Conservation (phyloP, 495 filamentous ascomycete species). For the Cairneyella variabilis region DNA sequence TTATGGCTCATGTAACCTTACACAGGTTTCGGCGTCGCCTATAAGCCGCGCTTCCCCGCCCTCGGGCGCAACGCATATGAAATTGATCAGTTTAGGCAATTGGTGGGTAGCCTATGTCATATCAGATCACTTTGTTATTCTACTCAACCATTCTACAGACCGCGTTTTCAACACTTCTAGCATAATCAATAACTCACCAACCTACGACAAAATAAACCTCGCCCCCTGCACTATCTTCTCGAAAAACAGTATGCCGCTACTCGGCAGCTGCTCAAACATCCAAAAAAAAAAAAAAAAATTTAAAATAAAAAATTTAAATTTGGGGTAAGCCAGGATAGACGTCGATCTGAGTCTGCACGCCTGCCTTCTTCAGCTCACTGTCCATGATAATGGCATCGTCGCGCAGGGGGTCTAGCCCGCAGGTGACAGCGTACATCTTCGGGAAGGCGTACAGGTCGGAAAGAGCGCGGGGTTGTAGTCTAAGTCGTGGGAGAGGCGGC, state of each 20-base stretch:
- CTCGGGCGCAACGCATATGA: no score
- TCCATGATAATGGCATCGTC: conserved; percentile 4
- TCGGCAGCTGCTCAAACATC: neutral
- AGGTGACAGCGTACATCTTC: neutral
- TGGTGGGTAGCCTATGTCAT: no score
- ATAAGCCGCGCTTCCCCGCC: conserved; percentile 1
- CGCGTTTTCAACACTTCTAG: neutral
- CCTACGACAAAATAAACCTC: neutral
- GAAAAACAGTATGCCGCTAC: neutral
- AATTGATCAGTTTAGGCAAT: no score
- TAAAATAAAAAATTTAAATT: no score
- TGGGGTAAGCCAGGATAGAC: neutral
- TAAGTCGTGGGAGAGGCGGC: no score
- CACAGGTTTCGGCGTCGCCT: neutral
- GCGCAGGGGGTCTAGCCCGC: neutral
- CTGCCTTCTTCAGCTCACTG: conserved; percentile 2
- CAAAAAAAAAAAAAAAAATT: no score
- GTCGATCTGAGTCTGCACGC: neutral
- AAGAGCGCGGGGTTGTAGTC: neutral
- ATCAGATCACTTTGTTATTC: no score
- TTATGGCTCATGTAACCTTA: neutral
- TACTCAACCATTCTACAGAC: no score
- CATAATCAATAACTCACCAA: neutral
- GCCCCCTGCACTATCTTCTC: neutral
- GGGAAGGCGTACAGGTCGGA: neutral